phyloP scores from a whole-genome alignment of 2,329 filamentous ascomycete genomes.

The Fusarium graminum region DNA sequence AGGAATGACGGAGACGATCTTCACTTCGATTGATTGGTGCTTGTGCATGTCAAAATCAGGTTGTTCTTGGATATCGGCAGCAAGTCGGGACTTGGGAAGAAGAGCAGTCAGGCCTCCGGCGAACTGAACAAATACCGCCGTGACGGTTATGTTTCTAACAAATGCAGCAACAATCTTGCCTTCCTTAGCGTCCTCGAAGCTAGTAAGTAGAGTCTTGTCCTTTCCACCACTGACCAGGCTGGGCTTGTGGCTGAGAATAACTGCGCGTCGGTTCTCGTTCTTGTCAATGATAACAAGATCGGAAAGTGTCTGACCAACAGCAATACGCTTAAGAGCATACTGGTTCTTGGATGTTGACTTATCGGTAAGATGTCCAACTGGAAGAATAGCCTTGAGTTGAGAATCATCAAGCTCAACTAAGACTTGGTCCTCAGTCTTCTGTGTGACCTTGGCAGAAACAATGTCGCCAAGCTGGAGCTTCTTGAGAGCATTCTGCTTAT shows the following conservation, averaged over 20 bases:
- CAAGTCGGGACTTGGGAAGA: conserved; percentile 82
- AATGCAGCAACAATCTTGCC: conserved; percentile 81
- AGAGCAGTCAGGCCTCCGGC: conserved; percentile 81
- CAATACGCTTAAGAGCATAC: conserved; percentile 82
- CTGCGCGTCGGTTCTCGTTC: conserved; percentile 78
- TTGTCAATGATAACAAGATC: conserved; percentile 92
- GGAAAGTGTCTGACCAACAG: conserved; percentile 84
- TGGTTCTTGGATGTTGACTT: conserved; percentile 83
- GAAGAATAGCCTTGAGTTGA: conserved; percentile 82
- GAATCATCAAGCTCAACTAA: conserved; percentile 81
- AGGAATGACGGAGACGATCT: conserved; percentile 78
- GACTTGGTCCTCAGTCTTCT: conserved; percentile 82
- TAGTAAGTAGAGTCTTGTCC: conserved; percentile 76
- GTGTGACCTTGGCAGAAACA: conserved; percentile 83
- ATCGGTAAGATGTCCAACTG: conserved; percentile 85
- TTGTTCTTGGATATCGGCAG: conserved; percentile 74
- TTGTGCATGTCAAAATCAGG: conserved; percentile 84
- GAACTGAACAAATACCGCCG: conserved; percentile 91
- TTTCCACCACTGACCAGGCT: conserved; percentile 82
- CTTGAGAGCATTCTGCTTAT: conserved; percentile 82
- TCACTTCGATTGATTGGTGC: conserved; percentile 80
- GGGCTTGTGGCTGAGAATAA: conserved; percentile 85
- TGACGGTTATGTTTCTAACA: conserved; percentile 84
- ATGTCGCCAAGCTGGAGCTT: conserved; percentile 79
- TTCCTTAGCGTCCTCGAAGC: conserved; percentile 77